Base-by-base conservation (phyloP, 2,329 filamentous ascomycete species). In the Rutstroemia sp. region DNA sequence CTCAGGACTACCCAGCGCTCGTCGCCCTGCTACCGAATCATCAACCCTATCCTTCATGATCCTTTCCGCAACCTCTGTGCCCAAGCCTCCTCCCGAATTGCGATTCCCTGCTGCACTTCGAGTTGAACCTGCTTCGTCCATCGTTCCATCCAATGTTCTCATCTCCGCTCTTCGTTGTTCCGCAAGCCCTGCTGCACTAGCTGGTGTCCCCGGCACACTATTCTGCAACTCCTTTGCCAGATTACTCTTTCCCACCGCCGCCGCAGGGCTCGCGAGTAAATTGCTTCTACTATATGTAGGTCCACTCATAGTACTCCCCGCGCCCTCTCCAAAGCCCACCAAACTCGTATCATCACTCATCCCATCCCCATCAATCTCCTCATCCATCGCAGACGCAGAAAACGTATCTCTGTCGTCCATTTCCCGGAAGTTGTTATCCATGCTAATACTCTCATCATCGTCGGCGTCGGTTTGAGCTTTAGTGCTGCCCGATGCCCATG, bases 261-360 rank as follows among this genome's bases (percentile, higher is more conserved):
- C 39, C 6, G 39, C 38, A 0, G 72, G 69, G 64, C 73, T 71
- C 57, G 68, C 58, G n/a, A 57, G 56, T 42, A 63, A 64, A 72
- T 60, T 68, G 73, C 62, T 75, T 76, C 61, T 72, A 71, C 81
- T 75, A 73, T 88, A 80, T 68, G 88, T 87, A 41, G 89, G 89
- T 0, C 90, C 90, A 58, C 85, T 89, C 57, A 92, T 85, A 5
- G 90, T 90, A 70, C 87, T 90, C 63, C 87, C 89, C 9, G 92
- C 92, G 37, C 92, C 92, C 70, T 96, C 92, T 50, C 92, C 92
- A 64, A 96, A 96, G 0, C 88, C 92, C 9, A 96, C 92, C 5
- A 96, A 78, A 60, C 87, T 92, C 2, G 86, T 89, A 52, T 95
- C 90, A 65, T 95, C 91, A 65, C 88, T 92, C 79, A 94, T 87